Evolutionary conservation across 805 yeast species (phyloP).

Genomic region (Ogataea nitratoaversa): DNA sequence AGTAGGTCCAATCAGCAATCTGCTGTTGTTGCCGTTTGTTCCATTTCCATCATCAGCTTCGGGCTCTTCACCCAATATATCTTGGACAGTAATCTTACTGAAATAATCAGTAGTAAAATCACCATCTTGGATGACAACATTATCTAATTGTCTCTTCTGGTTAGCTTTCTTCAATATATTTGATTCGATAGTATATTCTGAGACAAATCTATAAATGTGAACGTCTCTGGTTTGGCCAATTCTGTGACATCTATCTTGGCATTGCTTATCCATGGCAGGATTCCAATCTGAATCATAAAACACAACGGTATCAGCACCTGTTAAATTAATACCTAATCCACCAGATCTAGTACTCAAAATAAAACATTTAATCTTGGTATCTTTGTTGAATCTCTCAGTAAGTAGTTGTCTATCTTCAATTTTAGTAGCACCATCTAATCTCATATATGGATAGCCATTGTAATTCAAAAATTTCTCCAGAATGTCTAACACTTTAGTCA

Average conservation of each 20-base stretch:
- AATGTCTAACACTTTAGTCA: slow-evolving; percentile 94
- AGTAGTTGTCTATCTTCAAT: slow-evolving; percentile 93
- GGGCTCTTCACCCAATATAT: slow-evolving; percentile 65
- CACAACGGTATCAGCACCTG: slow-evolving; percentile 98
- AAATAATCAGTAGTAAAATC: slow-evolving; percentile 97
- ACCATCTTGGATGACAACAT: slow-evolving; percentile 95
- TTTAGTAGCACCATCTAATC: slow-evolving; percentile 96
- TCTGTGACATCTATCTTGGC: slow-evolving; percentile 98
- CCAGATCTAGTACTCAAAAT: slow-evolving; percentile 95
- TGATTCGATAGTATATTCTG: slow-evolving; percentile 94
- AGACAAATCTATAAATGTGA: slow-evolving; percentile 92
- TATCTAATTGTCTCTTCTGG: slow-evolving; percentile 89
- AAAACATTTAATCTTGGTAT: slow-evolving; percentile 81
- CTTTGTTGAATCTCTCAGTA: slow-evolving; percentile 90
- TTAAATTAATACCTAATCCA: slow-evolving; percentile 93
- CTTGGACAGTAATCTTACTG: slow-evolving; percentile 80
- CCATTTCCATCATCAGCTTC: slow-evolving; percentile 23
- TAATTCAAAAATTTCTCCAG: slow-evolving; percentile 89
- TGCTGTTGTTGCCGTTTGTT: slow-evolving; percentile 20
- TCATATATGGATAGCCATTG: slow-evolving; percentile 90
- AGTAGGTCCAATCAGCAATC: slow-evolving; percentile 14
- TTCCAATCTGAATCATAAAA: slow-evolving; percentile 99
- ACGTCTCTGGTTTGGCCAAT: slow-evolving; percentile 98
- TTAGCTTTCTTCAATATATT: slow-evolving; percentile 91
- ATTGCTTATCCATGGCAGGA: slow-evolving; percentile 99